Conservation (phyloP, 192 early-diverging fungal species). For the Linnemannia exigua region DNA sequence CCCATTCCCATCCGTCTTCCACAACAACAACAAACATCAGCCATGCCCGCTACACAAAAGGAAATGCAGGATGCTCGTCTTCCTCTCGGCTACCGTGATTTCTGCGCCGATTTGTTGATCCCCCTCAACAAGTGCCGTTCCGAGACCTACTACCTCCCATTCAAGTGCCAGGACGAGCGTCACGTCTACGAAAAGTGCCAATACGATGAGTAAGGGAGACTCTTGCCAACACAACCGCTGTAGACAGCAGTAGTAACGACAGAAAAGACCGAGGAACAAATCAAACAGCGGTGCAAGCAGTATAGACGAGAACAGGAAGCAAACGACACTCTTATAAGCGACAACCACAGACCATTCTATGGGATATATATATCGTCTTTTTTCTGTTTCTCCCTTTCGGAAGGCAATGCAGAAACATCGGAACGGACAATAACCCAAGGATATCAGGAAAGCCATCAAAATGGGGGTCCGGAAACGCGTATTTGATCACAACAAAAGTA, state of each 20-base stretch:
- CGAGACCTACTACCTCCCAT: slow-evolving; percentile 89
- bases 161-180: slow-evolving; percentile 93
- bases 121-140: slow-evolving; percentile 93
- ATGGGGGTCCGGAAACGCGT: no score
- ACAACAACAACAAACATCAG: slow-evolving; percentile 9
- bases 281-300: background rate
- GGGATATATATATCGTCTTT: no score
- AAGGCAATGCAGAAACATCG: no score
- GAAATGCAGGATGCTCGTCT: slow-evolving; percentile 89
- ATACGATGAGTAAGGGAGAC: slow-evolving; percentile 93
- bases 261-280: no score
- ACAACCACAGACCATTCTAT: no score
- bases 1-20: no score
- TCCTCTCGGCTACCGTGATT: slow-evolving; percentile 92
- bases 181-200: slow-evolving; percentile 95
- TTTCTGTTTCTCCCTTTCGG: no score
- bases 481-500: no score
- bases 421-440: no score
- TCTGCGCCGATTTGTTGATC: slow-evolving; percentile 93
- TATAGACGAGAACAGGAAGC: background rate
- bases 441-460: no score
- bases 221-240: no score
- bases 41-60: slow-evolving; percentile 85
- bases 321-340: background rate
- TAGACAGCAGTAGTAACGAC: no score